These are phyloP conservation scores for Haematococcus sp. DNA, from an alignment of 139 green algal species.

Conservation along the genomic window DNA sequence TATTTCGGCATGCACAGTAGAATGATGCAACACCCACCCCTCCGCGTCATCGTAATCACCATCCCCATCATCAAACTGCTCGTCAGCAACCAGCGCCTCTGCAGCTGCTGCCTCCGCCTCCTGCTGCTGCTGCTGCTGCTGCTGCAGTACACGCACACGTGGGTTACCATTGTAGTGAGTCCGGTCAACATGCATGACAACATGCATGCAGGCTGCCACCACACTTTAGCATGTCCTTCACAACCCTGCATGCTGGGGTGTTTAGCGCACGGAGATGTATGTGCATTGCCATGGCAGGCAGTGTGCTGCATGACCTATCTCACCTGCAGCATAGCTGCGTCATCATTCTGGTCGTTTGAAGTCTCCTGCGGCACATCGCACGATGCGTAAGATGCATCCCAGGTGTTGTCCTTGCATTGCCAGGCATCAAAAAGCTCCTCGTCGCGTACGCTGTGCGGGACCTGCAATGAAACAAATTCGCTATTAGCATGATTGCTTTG, in stretches of 20 bases:
- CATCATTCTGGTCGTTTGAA: conserved; percentile 70
- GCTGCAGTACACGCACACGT: conserved; percentile 9
- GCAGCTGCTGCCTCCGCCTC: conserved; percentile 16
- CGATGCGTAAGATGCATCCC: conserved; percentile 53
- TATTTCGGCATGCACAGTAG: no score
- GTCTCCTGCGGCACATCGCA: conserved; percentile 68
- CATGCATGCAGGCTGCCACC: neutral
- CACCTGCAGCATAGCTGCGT: conserved; percentile 56
- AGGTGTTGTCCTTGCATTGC: conserved; percentile 73
- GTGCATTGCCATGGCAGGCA: no score
- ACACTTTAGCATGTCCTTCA: neutral
- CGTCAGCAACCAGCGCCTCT: conserved; percentile 3
- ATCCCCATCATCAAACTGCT: conserved; percentile 30
- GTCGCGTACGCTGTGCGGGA: conserved; percentile 69
- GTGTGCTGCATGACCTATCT: neutral
- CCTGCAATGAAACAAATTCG: conserved; percentile 25
- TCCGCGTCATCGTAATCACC: conserved; percentile 30
- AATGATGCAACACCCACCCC: conserved; percentile 11
- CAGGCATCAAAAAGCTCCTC: conserved; percentile 73
- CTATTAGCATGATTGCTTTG: neutral
- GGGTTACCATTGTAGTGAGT: no score
- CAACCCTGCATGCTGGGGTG: no score
- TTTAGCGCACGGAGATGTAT: no score
- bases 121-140: conserved; percentile 18
- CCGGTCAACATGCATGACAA: neutral